Evolutionary conservation across 1,284 basidiomycete genomes (phyloP), one percentile per base, ranked within the genome.

Genomic region (Psilocybe mexicana): DNA sequence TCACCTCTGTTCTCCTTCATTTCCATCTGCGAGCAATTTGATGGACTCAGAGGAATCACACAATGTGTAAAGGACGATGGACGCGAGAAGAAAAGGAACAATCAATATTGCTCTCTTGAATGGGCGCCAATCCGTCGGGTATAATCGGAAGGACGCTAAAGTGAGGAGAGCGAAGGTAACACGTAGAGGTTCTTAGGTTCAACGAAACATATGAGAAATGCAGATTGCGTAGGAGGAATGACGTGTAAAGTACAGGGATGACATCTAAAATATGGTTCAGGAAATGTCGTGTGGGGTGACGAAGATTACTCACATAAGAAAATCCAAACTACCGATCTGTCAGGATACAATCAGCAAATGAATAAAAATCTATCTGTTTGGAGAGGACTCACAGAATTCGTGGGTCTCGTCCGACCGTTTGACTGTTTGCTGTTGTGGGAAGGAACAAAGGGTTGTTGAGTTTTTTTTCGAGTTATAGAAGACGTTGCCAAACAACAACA

Each of bases 331-430:
- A 85, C 68, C 82, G 82, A 65, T 85, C 83, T 85, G 66, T 25
- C 55, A 47, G 56, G 35, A 50, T 28, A 28, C 49, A 33, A 56
- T 59, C 55, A 54, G 63, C n/a, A 54, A 25, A 35, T 24, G 40
- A 30, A 10, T 44, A 38, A 28, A 14, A 2, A 28, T 45, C n/a
- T 38, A 2, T 48, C 6, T 59, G 36, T 14, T 61, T 45, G 14
- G 14, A 38, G 47, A 65, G 47, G 47, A 76, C 94, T 75, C 73
- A 96, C 94, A 98, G 74, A 98, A 98, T 65, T 96, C 95, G 76
- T 91, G 91, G 47, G 93, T 96, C 70, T 97, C 95, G 77, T 97
- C 93, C 57, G 86, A 84, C 66, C 91, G 83, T 81, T 96, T 97
- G 84, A 97, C 92, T 52, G 90, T 92, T 93, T 94, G 88, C 88